Evolutionary conservation across 2,329 filamentous ascomycete genomes (phyloP).

Genomic region (Dactylellina haptotyla): DNA sequence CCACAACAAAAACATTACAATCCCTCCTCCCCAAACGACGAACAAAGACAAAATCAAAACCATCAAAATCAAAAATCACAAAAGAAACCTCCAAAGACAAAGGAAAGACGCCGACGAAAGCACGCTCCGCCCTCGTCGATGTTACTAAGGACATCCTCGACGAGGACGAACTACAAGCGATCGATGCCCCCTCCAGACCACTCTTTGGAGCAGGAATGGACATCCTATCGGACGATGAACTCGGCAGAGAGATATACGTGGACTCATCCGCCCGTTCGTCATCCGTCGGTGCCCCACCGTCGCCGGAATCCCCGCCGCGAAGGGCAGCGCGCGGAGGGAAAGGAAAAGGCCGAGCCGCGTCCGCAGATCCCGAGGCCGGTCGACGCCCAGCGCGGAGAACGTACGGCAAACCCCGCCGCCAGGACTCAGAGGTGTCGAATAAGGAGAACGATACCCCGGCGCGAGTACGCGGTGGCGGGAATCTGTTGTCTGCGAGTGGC

Average conservation of each 20-base stretch:
- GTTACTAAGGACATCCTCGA: conserved; percentile 47
- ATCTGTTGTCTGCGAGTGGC: conserved; percentile 2
- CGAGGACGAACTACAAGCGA: conserved; percentile 43
- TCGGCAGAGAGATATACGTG: conserved; percentile 44
- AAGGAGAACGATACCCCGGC: conserved; percentile 52
- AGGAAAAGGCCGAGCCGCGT: conserved; percentile 33
- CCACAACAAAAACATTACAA: conserved; percentile 43
- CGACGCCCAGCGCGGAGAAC: conserved; percentile 21
- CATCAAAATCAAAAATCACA: conserved; percentile 26
- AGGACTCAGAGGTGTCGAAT: conserved; percentile 50
- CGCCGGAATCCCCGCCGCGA: conserved; percentile 32
- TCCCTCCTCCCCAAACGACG: conserved; percentile 39
- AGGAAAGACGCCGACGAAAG: conserved; percentile 11
- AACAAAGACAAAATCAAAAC: conserved; percentile 16
- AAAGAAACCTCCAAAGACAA: conserved; percentile 29
- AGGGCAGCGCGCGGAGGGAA: conserved; percentile 16
- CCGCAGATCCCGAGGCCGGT: conserved; percentile 21
- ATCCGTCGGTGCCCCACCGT: conserved; percentile 42
- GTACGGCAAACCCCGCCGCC: conserved; percentile 44
- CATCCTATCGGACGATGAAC: conserved; percentile 46
- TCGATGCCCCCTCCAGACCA: conserved; percentile 37
- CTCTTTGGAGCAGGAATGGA: conserved; percentile 48
- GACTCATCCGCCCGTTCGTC: conserved; percentile 47
- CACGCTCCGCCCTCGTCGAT: conserved; percentile 34
- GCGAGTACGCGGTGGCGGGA: conserved; percentile 9